A percentile compares a stretch with the other conserved stretches of the same genome.
These are phyloP conservation scores for Coleophoma cylindrospora DNA, from an alignment of 2,329 filamentous ascomycete genomes.

Conservation along the genomic window DNA sequence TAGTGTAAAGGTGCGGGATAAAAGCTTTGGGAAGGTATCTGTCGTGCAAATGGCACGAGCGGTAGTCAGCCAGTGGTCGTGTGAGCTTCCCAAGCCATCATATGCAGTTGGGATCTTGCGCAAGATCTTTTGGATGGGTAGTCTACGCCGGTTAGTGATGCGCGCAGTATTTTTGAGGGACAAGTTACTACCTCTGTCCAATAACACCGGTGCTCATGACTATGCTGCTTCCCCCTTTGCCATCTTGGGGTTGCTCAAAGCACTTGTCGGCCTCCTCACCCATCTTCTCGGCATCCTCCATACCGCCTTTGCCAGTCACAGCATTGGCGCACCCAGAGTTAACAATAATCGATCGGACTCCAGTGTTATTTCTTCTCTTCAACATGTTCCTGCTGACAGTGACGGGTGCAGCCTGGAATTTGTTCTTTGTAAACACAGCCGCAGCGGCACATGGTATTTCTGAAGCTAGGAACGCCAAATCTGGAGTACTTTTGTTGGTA, in stretches of 20 bases:
- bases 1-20: slow-evolving; percentile 78
- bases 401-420: slow-evolving; percentile 95
- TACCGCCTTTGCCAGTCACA: slow-evolving; percentile 84
- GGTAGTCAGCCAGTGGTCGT: slow-evolving; percentile 81
- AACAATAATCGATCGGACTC: slow-evolving; percentile 77
- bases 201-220: slow-evolving; percentile 99
- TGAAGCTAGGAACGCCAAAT: slow-evolving; percentile 84
- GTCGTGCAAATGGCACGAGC: slow-evolving; percentile 96
- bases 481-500: slow-evolving; percentile 84
- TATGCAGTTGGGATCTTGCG: slow-evolving; percentile 75
- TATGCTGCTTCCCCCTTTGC: slow-evolving; percentile 58
- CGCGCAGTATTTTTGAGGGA: background rate
- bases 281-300: slow-evolving; percentile 87
- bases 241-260: slow-evolving; percentile 40
- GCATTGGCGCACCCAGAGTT: slow-evolving; percentile 98
- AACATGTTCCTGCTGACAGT: slow-evolving; percentile 75
- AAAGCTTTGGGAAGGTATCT: slow-evolving; percentile 95
- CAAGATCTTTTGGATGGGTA: slow-evolving; percentile 89
- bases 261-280: slow-evolving; percentile 69
- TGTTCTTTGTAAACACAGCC: slow-evolving; percentile 96
- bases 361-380: slow-evolving; percentile 58
- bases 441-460: slow-evolving; percentile 81
- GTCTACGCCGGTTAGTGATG: slow-evolving; percentile 35
- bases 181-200: slow-evolving; percentile 64
- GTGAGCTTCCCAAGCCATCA: slow-evolving; percentile 63